These are phyloP conservation scores for Cutaneotrichosporon mucoides DNA, from an alignment of 1,284 basidiomycete genomes.

Conservation along the genomic window DNA sequence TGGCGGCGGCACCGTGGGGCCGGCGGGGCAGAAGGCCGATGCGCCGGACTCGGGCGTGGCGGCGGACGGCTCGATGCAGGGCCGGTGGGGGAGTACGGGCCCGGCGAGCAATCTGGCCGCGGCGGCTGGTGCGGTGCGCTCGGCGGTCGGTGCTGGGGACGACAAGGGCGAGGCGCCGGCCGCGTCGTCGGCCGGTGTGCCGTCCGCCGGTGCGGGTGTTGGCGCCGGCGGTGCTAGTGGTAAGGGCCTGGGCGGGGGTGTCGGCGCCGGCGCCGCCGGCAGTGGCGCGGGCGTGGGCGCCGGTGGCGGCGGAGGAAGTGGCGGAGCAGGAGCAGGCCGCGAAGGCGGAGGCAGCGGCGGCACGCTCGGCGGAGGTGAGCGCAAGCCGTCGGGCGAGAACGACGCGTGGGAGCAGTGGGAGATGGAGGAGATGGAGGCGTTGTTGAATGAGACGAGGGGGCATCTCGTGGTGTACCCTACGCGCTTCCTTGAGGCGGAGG, in stretches of 20 bases:
- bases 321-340: not conserved
- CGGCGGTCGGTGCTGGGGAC: not conserved
- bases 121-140: not conserved
- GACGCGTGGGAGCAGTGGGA: constrained; percentile 78
- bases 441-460: constrained; percentile 70
- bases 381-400: constrained; percentile 53
- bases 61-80: not conserved
- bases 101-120: constrained; percentile 3
- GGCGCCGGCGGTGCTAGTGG: no score
- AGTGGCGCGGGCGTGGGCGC: no score
- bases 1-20: constrained; percentile 47
- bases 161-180: no score
- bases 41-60: constrained; percentile 1
- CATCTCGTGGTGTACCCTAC: constrained; percentile 83
- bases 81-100: not conserved
- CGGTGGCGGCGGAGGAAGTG: not conserved
- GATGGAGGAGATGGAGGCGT: constrained; percentile 77
- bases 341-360: not conserved
- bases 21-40: constrained; percentile 16
- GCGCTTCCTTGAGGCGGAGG: constrained; percentile 80
- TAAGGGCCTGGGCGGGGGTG: not conserved
- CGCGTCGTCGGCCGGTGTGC: no score
- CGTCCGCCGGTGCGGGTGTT: no score
- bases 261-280: not conserved
- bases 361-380: constrained; percentile 10